These are phyloP conservation scores for Talaromyces sp. DNA, from an alignment of 2,329 filamentous ascomycete species.

Conservation along the genomic window DNA sequence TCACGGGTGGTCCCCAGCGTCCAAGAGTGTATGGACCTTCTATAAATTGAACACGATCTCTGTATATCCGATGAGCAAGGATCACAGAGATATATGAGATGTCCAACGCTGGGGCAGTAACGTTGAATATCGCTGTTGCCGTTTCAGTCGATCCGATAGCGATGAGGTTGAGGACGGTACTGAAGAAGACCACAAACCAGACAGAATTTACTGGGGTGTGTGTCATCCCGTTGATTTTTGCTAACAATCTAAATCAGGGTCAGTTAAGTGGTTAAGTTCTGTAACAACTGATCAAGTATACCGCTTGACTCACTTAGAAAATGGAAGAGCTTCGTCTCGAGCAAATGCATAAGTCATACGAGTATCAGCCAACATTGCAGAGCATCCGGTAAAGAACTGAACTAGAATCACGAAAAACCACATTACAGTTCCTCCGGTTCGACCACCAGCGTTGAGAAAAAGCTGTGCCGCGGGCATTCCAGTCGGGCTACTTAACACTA, in stretches of 20 bases:
- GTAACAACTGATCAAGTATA: neutral
- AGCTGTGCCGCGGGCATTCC: slow-evolving; percentile 60
- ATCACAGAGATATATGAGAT: slow-evolving; percentile 60
- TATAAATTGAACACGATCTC: slow-evolving; percentile 51
- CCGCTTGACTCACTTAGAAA: slow-evolving; percentile 48
- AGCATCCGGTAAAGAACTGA: slow-evolving; percentile 63
- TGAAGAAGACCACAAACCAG: slow-evolving; percentile 62
- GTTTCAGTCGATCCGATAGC: slow-evolving; percentile 45
- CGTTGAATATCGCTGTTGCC: slow-evolving; percentile 50
- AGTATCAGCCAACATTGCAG: slow-evolving; percentile 62
- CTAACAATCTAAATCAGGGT: slow-evolving; percentile 44
- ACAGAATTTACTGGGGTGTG: slow-evolving; percentile 61
- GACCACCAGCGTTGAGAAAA: slow-evolving; percentile 59
- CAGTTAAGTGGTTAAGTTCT: neutral
- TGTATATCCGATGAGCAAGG: slow-evolving; percentile 55
- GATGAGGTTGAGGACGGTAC: slow-evolving; percentile 50
- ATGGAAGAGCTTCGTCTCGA: slow-evolving; percentile 59
- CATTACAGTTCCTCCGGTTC: slow-evolving; percentile 56
- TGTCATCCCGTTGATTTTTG: slow-evolving; percentile 52
- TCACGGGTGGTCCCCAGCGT: slow-evolving; percentile 54
- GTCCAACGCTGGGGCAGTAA: slow-evolving; percentile 53
- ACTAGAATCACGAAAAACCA: slow-evolving; percentile 62
- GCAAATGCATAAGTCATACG: slow-evolving; percentile 62
- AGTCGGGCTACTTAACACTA: slow-evolving; percentile 55
- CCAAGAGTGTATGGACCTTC: slow-evolving; percentile 59